Evolutionary conservation across 495 filamentous ascomycete genomes (phyloP), one percentile per base, ranked within the genome.

Genomic region (Aspergillus cristatus): DNA sequence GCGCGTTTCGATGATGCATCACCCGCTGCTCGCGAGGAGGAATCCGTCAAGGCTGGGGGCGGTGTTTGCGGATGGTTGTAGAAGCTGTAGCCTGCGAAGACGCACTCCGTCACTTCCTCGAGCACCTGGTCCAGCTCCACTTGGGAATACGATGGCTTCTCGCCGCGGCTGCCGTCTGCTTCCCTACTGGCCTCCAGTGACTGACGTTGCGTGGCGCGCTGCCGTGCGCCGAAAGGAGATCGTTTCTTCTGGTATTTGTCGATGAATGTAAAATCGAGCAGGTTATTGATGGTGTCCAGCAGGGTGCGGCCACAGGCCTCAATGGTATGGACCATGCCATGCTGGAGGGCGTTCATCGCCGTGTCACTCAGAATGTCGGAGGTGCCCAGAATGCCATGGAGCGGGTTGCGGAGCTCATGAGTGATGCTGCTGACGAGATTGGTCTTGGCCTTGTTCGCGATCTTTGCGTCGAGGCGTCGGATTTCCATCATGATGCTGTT

Each of bases 361-460:
- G 70, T 74, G 18, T 79, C 77, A 30, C 52, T 54, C 6, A 86
- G 51, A 37, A 86, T 69, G 43, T 85, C 79, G 6, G 72, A 67
- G 34, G 67, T 75, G 0, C 73, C 75, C 0, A 82, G 41, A 29
- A 82, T 78, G 1, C 78, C 79, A 47, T 84, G 78, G 11, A 86
- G 51, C 1, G 82, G 82, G 2, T 66, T 78, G 10, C 82, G 66
- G 11, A 85, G 62, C 45, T 86, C 82, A 43, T 86, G 82, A 2
- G 74, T 78, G 17, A 86, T 77, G 26, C 74, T 81, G 3, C 74
- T 78, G 26, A 86, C 74, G 34, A 85, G 74, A 34, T 77, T 78
- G 5, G 71, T 68, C 47, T 86, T 85, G 25, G 71, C 68, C 38
- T 55, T 62, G 31, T 75, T 65, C 6, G 70, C 63, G 32, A 50